Conservation (phyloP, 306 rosid species). For the Inga leiocalycina region DNA sequence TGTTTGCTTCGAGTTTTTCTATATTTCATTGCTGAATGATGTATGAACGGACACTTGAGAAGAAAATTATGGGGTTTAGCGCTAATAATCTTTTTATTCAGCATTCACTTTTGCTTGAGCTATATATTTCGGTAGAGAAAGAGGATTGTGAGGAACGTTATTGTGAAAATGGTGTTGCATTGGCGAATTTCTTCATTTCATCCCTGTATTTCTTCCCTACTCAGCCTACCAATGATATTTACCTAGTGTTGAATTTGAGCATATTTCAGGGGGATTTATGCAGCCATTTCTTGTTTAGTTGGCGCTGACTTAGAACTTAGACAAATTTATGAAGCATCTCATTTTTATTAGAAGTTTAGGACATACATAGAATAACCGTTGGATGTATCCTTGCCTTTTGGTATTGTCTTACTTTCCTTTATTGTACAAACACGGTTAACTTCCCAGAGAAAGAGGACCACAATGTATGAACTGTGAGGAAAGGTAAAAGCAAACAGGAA, state of each 20-base stretch:
- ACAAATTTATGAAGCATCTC: neutral
- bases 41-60: neutral
- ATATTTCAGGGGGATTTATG: neutral
- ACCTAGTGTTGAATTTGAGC: neutral
- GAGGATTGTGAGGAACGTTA: neutral
- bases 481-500: neutral
- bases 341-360: neutral
- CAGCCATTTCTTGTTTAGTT: neutral
- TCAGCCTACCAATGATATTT: neutral
- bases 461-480: neutral
- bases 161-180: too few species aligned
- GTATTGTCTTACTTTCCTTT: conserved; percentile 2
- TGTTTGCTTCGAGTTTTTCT: neutral
- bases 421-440: neutral
- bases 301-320: neutral
- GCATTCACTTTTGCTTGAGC: neutral
- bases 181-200: neutral
- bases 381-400: neutral
- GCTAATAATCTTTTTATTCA: neutral
- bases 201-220: neutral
- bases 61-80: neutral
- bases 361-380: conserved; percentile 16
- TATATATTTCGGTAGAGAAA: neutral
- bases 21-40: conserved; percentile 11
- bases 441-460: neutral